Evolutionary conservation across 345 rosid species (phyloP), one percentile per base, ranked within the genome.

Genomic region (Erucastrum elatum): DNA sequence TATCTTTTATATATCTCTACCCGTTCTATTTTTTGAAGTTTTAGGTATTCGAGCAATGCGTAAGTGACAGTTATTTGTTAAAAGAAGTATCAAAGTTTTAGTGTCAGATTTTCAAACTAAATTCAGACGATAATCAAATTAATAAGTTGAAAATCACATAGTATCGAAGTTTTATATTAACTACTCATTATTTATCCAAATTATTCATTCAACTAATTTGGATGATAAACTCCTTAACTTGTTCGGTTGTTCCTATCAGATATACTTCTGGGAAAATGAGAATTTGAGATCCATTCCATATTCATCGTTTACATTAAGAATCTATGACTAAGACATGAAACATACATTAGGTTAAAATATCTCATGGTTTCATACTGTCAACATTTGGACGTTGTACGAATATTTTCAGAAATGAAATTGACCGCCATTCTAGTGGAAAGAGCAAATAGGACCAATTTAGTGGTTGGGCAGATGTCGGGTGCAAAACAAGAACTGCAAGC

Each of bases 401-500:
- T 39, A 64, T 13, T 77, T 78, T 66, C 30, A 72, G 64, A 66
- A 72, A 72, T 66, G 73, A 78, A 66, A 72, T 60, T 33, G 82
- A 72, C 82, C 73, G 25, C 11, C 66, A 61, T 44, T 8, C 49
- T 72, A 72, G 64, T 66, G 77, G 77, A 59, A 72, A 58, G 11
- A 21, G 16, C 78, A 49, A 79, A 15, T 66, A 73, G 82, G 82
- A 73, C 78, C 82, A 79, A 74, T 44, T 8, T 8, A 35, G 74
- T 72, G 69, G 74, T 73, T 78, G 73, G 60, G 44, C 44, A 66
- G 49, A 72, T 78, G 82, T 78, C 77, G 77, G 82, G 82, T 60
- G 49, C 70, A 67, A 61, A 73, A 6, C 37, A 74, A 53, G 68
- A 64, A 64, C 4, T 37, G 63, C 46, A 78, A 61, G 62, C 59